Evolutionary conservation across 495 filamentous ascomycete species (phyloP).

Genomic region (Pyrenula aspistea): DNA sequence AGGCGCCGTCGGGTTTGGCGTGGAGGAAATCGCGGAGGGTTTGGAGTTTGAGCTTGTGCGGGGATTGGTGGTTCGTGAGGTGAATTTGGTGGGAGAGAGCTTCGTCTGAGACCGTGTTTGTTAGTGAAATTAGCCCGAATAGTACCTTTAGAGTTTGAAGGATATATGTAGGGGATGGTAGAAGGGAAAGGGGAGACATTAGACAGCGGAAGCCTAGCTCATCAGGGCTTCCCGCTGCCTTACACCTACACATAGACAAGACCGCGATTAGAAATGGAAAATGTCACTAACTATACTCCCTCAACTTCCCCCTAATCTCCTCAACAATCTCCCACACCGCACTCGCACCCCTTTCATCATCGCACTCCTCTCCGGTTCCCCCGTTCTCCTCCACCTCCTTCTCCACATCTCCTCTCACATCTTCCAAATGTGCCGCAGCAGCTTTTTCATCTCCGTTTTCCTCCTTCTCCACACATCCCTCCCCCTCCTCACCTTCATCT

Average conservation of each 20-base stretch:
- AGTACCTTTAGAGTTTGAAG: too few species aligned
- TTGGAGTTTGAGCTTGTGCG: background rate
- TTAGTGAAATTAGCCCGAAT: too few species aligned
- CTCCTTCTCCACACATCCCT: background rate
- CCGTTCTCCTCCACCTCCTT: background rate
- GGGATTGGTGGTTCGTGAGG: background rate
- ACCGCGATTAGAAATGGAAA: background rate
- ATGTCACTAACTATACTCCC: background rate
- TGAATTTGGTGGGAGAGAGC: background rate
- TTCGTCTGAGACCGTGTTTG: background rate
- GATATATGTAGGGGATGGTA: too few species aligned
- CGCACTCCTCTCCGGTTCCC: background rate
- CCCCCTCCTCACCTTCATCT: background rate
- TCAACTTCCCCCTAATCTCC: constrained; percentile 1
- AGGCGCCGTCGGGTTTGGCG: background rate
- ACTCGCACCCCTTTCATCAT: background rate
- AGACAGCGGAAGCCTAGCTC: too few species aligned
- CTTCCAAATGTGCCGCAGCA: too few species aligned
- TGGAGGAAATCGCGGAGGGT: background rate
- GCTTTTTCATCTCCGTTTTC: background rate
- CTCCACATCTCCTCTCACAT: background rate
- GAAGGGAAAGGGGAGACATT: too few species aligned
- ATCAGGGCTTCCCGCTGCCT: too few species aligned
- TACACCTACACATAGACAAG: background rate
- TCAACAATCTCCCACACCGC: background rate